Conservation (phyloP, 2,329 filamentous ascomycete species). For the Didymella pomorum region DNA sequence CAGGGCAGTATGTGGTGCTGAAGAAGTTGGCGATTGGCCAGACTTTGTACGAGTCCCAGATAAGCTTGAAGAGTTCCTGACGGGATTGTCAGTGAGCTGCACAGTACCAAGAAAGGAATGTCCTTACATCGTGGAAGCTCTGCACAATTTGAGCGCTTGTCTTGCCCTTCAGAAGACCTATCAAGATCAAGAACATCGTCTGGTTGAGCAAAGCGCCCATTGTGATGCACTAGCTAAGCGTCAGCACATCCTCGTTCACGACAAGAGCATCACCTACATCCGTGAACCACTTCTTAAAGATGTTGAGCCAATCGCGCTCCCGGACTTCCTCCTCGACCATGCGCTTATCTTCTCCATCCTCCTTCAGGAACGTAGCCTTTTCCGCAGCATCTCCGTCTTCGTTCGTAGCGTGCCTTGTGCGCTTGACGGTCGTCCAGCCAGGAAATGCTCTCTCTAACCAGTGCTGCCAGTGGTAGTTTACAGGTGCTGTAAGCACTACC, state of each 20-base stretch:
- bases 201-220: constrained; percentile 72
- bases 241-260: constrained; percentile 11
- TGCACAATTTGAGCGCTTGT: constrained; percentile 39
- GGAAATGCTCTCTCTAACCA: constrained; percentile 80
- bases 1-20: constrained; percentile 74
- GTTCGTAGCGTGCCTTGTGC: constrained; percentile 21
- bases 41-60: constrained; percentile 72
- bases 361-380: constrained; percentile 38
- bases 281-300: constrained; percentile 69
- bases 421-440: constrained; percentile 53
- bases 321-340: constrained; percentile 40
- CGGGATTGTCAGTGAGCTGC: constrained; percentile 15
- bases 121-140: constrained; percentile 51
- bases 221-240: constrained; percentile 59
- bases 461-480: constrained; percentile 87
- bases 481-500: constrained; percentile 74
- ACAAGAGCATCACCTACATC: constrained; percentile 53
- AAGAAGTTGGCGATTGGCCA: constrained; percentile 76
- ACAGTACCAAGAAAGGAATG: constrained; percentile 53
- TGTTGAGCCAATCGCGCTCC: constrained; percentile 62
- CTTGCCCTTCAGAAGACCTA: constrained; percentile 59
- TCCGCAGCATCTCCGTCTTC: constrained; percentile 37
- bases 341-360: constrained; percentile 40
- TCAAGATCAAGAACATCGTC: constrained; percentile 68
- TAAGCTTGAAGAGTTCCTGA: constrained; percentile 47